Base-by-base conservation (phyloP, 352 stramenopile genomes). In the Pythium biforme region DNA sequence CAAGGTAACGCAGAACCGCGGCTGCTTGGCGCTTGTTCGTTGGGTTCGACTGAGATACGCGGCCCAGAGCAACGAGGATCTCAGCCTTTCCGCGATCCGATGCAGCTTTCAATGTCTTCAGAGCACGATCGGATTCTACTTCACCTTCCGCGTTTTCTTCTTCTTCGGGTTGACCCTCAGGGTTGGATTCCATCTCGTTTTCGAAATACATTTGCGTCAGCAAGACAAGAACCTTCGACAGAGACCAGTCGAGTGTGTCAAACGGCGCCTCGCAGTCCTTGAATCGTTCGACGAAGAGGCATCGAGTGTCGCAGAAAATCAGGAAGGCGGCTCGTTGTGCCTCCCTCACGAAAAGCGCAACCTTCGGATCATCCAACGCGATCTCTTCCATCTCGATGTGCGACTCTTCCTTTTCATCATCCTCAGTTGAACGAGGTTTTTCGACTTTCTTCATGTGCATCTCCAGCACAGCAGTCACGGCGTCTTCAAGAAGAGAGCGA, bases 121-220 rank as follows among this genome's bases (percentile, higher is more conserved):
- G 48, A 19, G 26, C 46, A 34, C 58, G 29, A 23, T 3, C 10
- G 7, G 55, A 46, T 22, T 79, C 62, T 60, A 76, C 59, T 26
- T 53, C 49, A 25, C 61, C 40, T 49, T 70, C 70, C 17, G 45
- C 25, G 20, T 63, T 57, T 27, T 76, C 68, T 45, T 86, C 73
- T 22, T 79, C 69, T 64, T 91, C 81, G 11, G 69, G 73, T 11
- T 91, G 70, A 20, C 85, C 73, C 48, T 72, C 45, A 11, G 51
- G 50, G 6, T 19, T 23, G 27, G 65, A 37, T 45, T 86, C 72
- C 72, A 86, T 93, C 49, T 87, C 79, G 51, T 76, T 86, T 56
- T 94, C 83, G 64, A 94, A 96, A 63, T 90, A 87, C 69, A 89
- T 89, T 59, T 94, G 86, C 7, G 80, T 89, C 8, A 96, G 64